Percentiles rank a stretch among this genome's conserved stretches.
Conservation (phyloP, 179 eudicot species). For the Gypsophila paniculata region DNA sequence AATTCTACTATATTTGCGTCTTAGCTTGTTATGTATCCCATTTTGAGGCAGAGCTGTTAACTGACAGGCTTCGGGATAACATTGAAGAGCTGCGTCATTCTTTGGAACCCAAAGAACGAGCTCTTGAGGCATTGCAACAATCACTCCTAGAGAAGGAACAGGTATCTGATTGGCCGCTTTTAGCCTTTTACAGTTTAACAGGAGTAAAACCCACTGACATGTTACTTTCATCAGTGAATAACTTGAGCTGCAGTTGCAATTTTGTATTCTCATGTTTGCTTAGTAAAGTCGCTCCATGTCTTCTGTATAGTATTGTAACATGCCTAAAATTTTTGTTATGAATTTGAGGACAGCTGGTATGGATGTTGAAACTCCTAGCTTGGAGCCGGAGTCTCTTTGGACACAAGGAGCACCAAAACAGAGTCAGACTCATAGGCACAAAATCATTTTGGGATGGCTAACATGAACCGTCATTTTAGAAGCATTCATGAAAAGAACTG, state of each 20-base stretch:
- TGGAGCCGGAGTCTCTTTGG: too few relatives aligned
- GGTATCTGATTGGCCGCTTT: constrained; percentile 38
- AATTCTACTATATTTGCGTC: not conserved
- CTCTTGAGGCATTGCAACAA: constrained; percentile 73
- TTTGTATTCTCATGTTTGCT: constrained; percentile 7
- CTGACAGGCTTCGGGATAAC: constrained; percentile 77
- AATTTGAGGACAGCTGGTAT: not conserved
- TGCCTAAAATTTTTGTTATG: not conserved
- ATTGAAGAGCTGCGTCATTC: constrained; percentile 88
- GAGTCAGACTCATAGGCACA: too few relatives aligned
- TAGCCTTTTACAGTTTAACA: not conserved
- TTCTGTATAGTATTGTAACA: too few relatives aligned
- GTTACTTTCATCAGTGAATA: not conserved
- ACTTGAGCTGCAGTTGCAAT: not conserved
- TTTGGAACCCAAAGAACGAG: constrained; percentile 80
- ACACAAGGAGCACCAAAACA: too few relatives aligned
- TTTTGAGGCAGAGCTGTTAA: constrained; percentile 20
- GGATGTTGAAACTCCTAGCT: too few relatives aligned
- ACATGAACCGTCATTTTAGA: too few relatives aligned
- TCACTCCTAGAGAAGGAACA: constrained; percentile 83
- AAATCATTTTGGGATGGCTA: too few relatives aligned
- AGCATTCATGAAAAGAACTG: too few relatives aligned
- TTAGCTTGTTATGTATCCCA: not conserved
- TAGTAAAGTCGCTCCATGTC: not conserved
- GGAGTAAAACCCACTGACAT: not conserved